These are phyloP conservation scores for Shiraia sp. DNA, from an alignment of 2,329 filamentous ascomycete genomes.

Conservation along the genomic window DNA sequence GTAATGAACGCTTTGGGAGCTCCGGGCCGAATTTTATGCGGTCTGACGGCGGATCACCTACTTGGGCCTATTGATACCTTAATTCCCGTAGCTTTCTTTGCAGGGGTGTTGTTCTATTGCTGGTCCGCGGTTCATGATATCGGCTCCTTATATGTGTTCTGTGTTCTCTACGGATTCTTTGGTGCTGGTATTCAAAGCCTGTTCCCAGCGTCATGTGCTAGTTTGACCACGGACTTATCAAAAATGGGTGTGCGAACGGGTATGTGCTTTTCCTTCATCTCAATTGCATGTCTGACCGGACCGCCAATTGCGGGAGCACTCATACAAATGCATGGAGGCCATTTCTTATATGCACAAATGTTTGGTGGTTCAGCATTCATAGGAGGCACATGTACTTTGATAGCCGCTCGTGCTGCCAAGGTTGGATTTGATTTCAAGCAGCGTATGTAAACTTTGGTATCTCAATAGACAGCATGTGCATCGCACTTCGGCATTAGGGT, in stretches of 20 bases:
- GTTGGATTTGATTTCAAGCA: neutral
- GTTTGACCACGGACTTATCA: constrained; percentile 14
- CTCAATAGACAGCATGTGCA: too few relatives aligned
- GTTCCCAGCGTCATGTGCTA: constrained; percentile 1
- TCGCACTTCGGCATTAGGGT: too few relatives aligned
- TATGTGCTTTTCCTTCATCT: constrained; percentile 22
- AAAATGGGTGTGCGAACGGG: constrained; percentile 24
- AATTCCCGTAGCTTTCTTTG: constrained; percentile 50
- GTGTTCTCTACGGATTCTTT: constrained; percentile 12
- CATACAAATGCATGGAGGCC: constrained; percentile 14
- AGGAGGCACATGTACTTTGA: neutral
- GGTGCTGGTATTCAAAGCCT: constrained; percentile 13
- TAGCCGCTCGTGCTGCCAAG: constrained; percentile 1
- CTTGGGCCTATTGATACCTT: constrained; percentile 51
- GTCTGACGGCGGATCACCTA: constrained; percentile 26
- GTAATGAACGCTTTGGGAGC: constrained; percentile 52
- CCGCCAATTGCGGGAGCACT: constrained; percentile 22
- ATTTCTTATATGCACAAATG: constrained; percentile 14
- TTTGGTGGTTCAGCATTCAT: constrained; percentile 2
- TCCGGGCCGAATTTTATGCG: constrained; percentile 54
- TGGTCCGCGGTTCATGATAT: constrained; percentile 13
- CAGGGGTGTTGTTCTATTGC: constrained; percentile 44
- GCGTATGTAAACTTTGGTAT: constrained; percentile 4
- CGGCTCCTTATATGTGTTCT: constrained; percentile 11
- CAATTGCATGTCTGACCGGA: constrained; percentile 19